Conservation (phyloP, 768 basidiomycete genomes). For the Atractiella rhizophila region DNA sequence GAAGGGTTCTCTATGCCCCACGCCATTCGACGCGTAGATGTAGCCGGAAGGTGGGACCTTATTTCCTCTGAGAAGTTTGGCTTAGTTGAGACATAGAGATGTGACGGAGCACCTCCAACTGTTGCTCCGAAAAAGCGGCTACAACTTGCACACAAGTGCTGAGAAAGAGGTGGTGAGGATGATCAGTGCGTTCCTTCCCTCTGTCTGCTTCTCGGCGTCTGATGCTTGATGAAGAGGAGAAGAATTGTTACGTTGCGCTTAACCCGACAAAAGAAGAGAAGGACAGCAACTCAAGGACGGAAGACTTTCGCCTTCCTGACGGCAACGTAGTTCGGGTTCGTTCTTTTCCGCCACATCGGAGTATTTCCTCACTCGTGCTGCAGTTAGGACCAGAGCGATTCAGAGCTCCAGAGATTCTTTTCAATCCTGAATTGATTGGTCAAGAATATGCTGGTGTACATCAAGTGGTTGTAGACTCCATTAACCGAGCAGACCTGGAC, state of each 20-base stretch:
- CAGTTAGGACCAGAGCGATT: constrained; percentile 87
- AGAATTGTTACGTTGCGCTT: constrained; percentile 79
- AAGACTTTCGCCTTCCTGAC: constrained; percentile 82
- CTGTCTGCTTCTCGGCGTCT: background rate
- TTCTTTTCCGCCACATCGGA: constrained; percentile 2
- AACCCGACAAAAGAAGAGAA: constrained; percentile 92
- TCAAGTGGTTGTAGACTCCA: constrained; percentile 95
- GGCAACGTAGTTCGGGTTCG: constrained; percentile 72
- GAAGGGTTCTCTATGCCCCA: constrained; percentile 99
- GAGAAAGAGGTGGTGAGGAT: constrained; percentile 89
- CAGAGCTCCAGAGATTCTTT: constrained; percentile 87
- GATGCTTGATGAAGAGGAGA: constrained; percentile 34
- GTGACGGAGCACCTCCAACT: constrained; percentile 91
- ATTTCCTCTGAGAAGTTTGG: too few species aligned
- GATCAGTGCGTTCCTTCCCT: constrained; percentile 29
- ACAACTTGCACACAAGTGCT: constrained; percentile 85
- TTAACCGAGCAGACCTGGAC: constrained; percentile 85
- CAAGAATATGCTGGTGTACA: constrained; percentile 92
- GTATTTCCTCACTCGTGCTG: background rate
- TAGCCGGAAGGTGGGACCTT: constrained; percentile 75
- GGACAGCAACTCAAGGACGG: constrained; percentile 40
- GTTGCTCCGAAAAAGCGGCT: constrained; percentile 73
- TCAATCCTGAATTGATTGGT: constrained; percentile 89
- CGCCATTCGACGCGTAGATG: constrained; percentile 81
- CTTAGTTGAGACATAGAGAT: constrained; percentile 43